phyloP scores from a whole-genome alignment of 2,329 filamentous ascomycete species.

The Aspergillus hiratsukae region DNA sequence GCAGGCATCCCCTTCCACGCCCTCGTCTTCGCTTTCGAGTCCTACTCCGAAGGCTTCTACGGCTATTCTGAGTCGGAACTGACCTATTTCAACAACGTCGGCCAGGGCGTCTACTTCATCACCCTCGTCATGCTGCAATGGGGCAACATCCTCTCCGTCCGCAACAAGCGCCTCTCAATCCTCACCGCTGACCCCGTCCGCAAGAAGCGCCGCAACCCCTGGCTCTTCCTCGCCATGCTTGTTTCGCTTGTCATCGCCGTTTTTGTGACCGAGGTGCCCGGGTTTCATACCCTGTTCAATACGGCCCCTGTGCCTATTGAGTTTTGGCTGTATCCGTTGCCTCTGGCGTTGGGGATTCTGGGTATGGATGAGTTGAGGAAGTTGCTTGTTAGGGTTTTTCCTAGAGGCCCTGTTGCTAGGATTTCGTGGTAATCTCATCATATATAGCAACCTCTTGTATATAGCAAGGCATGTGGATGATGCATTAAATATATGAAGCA shows the following conservation, averaged over 20 bases:
- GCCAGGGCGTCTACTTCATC: conserved; percentile 53
- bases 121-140: conserved; percentile 52
- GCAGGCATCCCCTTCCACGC: conserved; percentile 46
- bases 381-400: conserved; percentile 45
- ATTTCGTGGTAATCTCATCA: conserved; percentile 43
- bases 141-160: conserved; percentile 50
- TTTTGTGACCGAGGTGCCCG: conserved; percentile 51
- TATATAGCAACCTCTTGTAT: neutral
- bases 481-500: neutral
- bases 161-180: conserved; percentile 50
- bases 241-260: conserved; percentile 50
- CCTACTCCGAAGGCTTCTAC: conserved; percentile 46
- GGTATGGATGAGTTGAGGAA: conserved; percentile 53
- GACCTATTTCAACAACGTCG: conserved; percentile 46
- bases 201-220: conserved; percentile 47
- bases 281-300: conserved; percentile 46
- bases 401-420: conserved; percentile 43
- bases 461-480: neutral
- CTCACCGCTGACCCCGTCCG: conserved; percentile 50
- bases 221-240: conserved; percentile 45
- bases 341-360: conserved; percentile 48
- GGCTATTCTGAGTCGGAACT: conserved; percentile 47
- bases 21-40: conserved; percentile 50
- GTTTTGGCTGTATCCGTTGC: conserved; percentile 51
- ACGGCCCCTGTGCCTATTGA: conserved; percentile 50